A percentile compares a stretch with the other conserved stretches of the same genome.
Evolutionary conservation across 306 rosid genomes (phyloP).

Genomic region (Bauhinia variegata): DNA sequence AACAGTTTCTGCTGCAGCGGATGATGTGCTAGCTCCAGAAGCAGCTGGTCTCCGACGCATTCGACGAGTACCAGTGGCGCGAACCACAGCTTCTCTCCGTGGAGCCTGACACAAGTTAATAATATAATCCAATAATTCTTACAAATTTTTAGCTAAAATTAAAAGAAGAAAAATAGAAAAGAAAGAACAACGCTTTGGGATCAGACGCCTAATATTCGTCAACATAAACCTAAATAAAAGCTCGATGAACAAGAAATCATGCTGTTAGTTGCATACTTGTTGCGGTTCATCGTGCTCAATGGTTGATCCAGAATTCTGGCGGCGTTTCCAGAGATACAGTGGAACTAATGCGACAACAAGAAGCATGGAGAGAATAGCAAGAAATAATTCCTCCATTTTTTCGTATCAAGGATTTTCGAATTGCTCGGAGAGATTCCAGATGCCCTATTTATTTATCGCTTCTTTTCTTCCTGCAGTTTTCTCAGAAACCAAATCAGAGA

Average conservation of each 20-base stretch:
- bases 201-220: background rate
- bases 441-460: no score
- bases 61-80: slow-evolving; percentile 72
- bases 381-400: slow-evolving; percentile 71
- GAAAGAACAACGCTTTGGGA: no score
- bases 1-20: slow-evolving; percentile 53
- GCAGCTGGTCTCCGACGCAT: slow-evolving; percentile 91
- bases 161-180: background rate
- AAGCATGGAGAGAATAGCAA: slow-evolving; percentile 65
- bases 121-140: background rate
- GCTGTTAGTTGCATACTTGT: slow-evolving; percentile 56
- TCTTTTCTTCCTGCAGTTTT: no score
- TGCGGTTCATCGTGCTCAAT: slow-evolving; percentile 56
- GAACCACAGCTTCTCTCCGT: slow-evolving; percentile 69
- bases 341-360: slow-evolving; percentile 66
- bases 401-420: background rate
- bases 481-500: no score
- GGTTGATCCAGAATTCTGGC: slow-evolving; percentile 53
- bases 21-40: slow-evolving; percentile 82
- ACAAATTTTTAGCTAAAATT: background rate
- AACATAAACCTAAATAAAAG: background rate
- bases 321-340: slow-evolving; percentile 83
- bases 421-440: background rate
- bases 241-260: background rate
- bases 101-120: slow-evolving; percentile 57